These are phyloP conservation scores for Neurospora pannonica DNA, from an alignment of 495 filamentous ascomycete genomes.

Conservation along the genomic window DNA sequence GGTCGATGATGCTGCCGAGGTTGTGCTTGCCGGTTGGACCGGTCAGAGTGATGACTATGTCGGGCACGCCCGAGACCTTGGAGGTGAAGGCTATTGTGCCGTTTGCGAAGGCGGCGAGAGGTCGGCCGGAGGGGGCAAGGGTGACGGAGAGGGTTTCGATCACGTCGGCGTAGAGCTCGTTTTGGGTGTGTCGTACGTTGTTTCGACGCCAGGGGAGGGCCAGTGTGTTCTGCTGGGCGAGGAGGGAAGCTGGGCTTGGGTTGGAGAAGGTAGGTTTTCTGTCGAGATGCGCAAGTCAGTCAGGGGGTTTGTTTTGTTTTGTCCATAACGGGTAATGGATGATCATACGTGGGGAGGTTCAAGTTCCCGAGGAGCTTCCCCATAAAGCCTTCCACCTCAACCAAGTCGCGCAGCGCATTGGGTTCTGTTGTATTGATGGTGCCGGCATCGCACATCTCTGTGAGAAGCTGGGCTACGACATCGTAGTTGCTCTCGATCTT, in stretches of 20 bases:
- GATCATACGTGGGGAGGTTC: conserved; percentile 59
- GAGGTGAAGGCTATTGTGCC: conserved; percentile 92
- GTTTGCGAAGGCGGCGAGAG: conserved; percentile 77
- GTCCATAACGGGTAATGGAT: background rate
- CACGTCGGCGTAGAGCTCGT: conserved; percentile 95
- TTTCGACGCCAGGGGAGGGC: conserved; percentile 75
- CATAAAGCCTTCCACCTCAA: conserved; percentile 83
- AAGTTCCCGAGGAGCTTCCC: conserved; percentile 86
- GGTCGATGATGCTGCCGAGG: conserved; percentile 61
- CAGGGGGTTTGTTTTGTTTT: background rate
- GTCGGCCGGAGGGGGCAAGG: conserved; percentile 78
- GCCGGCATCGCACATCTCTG: conserved; percentile 95
- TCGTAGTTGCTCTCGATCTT: conserved; percentile 89
- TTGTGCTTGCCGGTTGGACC: conserved; percentile 67
- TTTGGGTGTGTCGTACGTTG: conserved; percentile 91
- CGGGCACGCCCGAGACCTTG: conserved; percentile 89
- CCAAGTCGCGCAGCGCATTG: conserved; percentile 83
- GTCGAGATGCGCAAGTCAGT: background rate
- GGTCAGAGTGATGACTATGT: conserved; percentile 71
- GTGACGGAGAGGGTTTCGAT: conserved; percentile 82
- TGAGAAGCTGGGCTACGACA: conserved; percentile 85
- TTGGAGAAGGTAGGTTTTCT: conserved; percentile 10
- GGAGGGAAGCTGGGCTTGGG: conserved; percentile 20
- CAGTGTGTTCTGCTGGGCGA: conserved; percentile 29
- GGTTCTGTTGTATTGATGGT: conserved; percentile 84